A percentile compares a stretch with the other conserved stretches of the same genome.
These are phyloP conservation scores for Lachnellula hyalina DNA, from an alignment of 2,329 filamentous ascomycete species.

Conservation along the genomic window DNA sequence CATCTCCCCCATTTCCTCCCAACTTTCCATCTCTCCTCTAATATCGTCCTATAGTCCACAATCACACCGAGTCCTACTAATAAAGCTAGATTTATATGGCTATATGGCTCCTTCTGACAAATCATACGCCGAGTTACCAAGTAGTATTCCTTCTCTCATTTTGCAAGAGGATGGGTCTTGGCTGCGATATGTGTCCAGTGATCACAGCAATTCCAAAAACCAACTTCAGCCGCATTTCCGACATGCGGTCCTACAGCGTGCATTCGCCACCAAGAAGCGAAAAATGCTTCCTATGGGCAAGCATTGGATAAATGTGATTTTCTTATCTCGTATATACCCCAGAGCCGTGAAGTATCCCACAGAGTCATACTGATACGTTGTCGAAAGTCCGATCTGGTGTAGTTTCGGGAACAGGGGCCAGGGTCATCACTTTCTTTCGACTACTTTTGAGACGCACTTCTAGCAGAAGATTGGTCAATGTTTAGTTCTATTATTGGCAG, in stretches of 20 bases:
- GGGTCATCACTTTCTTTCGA: too few relatives aligned
- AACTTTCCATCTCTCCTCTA: too few relatives aligned
- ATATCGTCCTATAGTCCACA: not conserved
- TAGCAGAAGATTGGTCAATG: not conserved
- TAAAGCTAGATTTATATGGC: too few relatives aligned
- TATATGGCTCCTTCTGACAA: too few relatives aligned
- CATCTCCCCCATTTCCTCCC: too few relatives aligned
- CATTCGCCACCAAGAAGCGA: not conserved
- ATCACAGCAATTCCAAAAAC: not conserved
- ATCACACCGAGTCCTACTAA: not conserved
- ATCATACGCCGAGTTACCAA: not conserved
- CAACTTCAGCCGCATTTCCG: not conserved
- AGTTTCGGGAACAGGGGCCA: too few relatives aligned
- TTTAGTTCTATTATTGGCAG: not conserved
- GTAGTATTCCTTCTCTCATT: not conserved
- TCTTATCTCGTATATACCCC: not conserved
- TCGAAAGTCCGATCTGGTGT: not conserved
- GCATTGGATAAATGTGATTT: not conserved
- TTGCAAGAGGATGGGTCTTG: not conserved
- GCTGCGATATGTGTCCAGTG: not conserved
- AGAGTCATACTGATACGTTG: not conserved
- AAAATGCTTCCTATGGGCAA: not conserved
- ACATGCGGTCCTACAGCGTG: not conserved
- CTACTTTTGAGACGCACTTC: too few relatives aligned
- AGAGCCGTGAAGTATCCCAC: not conserved